phyloP scores from a whole-genome alignment of 139 green algal species.

The Helicosporidium sp. region DNA sequence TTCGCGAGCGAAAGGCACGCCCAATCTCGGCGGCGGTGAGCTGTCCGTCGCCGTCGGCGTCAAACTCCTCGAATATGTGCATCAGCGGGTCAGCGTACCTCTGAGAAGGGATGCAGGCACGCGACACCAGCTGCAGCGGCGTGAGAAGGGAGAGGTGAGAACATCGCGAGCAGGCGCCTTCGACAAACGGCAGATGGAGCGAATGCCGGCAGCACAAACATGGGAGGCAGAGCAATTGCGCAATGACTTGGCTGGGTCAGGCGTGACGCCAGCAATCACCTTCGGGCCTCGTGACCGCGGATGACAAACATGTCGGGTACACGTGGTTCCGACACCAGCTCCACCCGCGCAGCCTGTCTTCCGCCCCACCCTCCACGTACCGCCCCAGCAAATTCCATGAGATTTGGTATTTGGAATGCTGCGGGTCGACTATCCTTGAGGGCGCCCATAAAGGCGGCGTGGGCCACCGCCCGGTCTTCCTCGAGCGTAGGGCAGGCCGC shows the following conservation, averaged over 20 bases:
- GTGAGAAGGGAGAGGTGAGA: not conserved
- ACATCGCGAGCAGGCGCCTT: not conserved
- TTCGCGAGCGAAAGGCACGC: constrained; percentile 12
- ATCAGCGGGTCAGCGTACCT: constrained; percentile 15
- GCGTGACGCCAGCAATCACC: no score
- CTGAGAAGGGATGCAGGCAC: constrained; percentile 14
- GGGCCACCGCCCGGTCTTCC: constrained; percentile 15
- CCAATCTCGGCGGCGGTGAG: constrained; percentile 19
- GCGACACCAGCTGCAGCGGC: constrained; percentile 13
- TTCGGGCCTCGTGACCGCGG: no score
- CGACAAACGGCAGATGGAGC: not conserved
- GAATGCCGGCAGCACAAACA: not conserved
- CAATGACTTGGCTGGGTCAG: no score
- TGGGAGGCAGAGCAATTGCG: not conserved
- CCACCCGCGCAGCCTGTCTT: no score
- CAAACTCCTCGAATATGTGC: constrained; percentile 30
- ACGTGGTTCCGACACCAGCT: no score
- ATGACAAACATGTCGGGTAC: not conserved
- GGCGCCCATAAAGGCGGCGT: constrained; percentile 16
- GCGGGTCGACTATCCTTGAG: constrained; percentile 14
- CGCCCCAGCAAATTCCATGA: constrained; percentile 29
- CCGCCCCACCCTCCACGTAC: constrained; percentile 1
- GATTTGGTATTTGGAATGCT: constrained; percentile 10
- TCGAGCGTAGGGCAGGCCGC: constrained; percentile 8
- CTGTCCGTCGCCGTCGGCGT: constrained; percentile 11